Conservation (phyloP, 768 basidiomycete genomes). For the Suillus sp. region DNA sequence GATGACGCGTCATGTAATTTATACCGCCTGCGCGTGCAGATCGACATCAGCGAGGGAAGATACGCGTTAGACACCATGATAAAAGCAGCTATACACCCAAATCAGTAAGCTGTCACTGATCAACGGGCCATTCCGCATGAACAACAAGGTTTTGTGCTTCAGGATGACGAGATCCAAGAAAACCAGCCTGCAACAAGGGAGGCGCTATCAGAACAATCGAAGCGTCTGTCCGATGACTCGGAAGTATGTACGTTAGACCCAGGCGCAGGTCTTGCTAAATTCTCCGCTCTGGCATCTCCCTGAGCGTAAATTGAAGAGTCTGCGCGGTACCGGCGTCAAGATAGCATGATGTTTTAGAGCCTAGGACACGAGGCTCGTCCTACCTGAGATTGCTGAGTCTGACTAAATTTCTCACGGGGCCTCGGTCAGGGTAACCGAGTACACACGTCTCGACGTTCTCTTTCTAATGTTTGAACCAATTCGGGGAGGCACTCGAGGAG, state of each 20-base stretch:
- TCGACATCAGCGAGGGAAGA: not conserved
- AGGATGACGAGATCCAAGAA: no score
- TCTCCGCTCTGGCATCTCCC: not conserved
- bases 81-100: not conserved
- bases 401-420: not conserved
- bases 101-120: not conserved
- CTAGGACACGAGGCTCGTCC: constrained; percentile 1
- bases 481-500: constrained; percentile 88
- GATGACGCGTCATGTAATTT: not conserved
- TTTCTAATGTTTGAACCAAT: constrained; percentile 77
- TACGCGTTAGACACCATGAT: not conserved
- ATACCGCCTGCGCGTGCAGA: not conserved
- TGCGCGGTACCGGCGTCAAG: not conserved
- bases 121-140: not conserved
- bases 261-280: not conserved
- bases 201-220: not conserved
- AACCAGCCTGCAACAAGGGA: not conserved
- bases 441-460: not conserved
- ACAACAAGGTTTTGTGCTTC: not conserved
- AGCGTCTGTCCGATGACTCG: not conserved
- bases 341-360: not conserved
- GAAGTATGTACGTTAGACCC: constrained; percentile 1
- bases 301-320: not conserved
- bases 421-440: not conserved
- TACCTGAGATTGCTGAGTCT: no score